These are phyloP conservation scores for Venustampulla echinocandica DNA, from an alignment of 495 filamentous ascomycete genomes.

Conservation along the genomic window DNA sequence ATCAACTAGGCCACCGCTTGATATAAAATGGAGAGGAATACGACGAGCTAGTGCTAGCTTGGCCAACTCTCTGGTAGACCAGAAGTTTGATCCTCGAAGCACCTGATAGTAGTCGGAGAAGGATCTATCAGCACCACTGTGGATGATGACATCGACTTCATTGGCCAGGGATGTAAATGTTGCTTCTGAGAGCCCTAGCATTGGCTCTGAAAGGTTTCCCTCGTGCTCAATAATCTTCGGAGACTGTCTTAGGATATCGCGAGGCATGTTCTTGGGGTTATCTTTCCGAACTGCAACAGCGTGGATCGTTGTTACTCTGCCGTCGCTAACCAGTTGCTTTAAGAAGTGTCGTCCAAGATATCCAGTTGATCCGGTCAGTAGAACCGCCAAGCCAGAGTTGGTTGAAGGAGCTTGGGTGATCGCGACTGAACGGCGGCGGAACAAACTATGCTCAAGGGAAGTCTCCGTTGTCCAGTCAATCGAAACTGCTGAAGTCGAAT, in stretches of 20 bases:
- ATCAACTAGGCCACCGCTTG: constrained; percentile 18
- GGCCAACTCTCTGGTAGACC: constrained; percentile 35
- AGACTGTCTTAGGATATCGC: no score
- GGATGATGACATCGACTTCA: constrained; percentile 37
- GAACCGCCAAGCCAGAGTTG: no score
- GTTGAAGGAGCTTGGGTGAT: no score
- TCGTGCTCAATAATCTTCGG: constrained; percentile 9
- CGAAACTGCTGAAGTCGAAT: background rate
- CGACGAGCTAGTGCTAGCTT: constrained; percentile 24
- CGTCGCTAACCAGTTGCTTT: background rate
- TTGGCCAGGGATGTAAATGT: background rate
- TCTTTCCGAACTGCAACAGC: constrained; percentile 11
- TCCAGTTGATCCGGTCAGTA: constrained; percentile 31
- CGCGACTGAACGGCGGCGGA: background rate
- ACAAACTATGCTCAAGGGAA: background rate
- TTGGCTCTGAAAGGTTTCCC: constrained; percentile 7
- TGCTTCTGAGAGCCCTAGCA: constrained; percentile 3
- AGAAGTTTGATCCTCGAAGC: constrained; percentile 34
- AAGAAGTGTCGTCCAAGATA: constrained; percentile 22
- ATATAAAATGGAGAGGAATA: constrained; percentile 43
- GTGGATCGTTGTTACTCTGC: background rate
- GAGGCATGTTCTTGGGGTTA: constrained; percentile 6
- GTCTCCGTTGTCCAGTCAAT: constrained; percentile 6
- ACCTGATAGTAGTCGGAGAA: constrained; percentile 38
- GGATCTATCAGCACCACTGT: constrained; percentile 44